Conservation (phyloP, 768 basidiomycete species). For the Strobilomyces dryophilus region DNA sequence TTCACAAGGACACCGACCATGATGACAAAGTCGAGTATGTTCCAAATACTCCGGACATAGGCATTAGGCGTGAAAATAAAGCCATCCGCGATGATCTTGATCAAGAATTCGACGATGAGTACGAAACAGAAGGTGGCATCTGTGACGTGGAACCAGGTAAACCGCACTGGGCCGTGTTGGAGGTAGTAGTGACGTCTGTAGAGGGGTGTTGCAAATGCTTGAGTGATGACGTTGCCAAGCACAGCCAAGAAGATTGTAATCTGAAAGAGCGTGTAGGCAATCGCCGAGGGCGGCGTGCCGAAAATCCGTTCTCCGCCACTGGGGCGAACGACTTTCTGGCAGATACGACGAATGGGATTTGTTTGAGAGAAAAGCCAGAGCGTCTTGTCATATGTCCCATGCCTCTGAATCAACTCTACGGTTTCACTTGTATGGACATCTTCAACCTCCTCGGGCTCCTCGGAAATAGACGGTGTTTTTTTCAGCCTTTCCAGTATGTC, state of each 20-base stretch:
- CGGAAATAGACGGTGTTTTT: constrained; percentile 29
- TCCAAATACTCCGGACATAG: constrained; percentile 90
- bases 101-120: constrained; percentile 76
- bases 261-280: constrained; percentile 71
- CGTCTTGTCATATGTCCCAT: constrained; percentile 86
- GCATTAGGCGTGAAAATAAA: constrained; percentile 89
- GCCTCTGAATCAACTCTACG: constrained; percentile 82
- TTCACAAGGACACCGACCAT: constrained; percentile 75
- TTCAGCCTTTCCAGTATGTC: constrained; percentile 66
- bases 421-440: constrained; percentile 70
- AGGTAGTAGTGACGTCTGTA: constrained; percentile 74
- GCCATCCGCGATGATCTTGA: constrained; percentile 93
- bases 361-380: constrained; percentile 88
- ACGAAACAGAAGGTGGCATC: constrained; percentile 68
- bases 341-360: constrained; percentile 64
- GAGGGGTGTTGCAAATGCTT: constrained; percentile 76
- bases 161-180: constrained; percentile 52
- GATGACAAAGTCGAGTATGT: constrained; percentile 83
- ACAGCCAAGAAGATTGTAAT: constrained; percentile 72
- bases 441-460: constrained; percentile 39
- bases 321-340: constrained; percentile 81
- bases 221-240: constrained; percentile 73
- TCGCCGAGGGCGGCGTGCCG: constrained; percentile 63
- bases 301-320: constrained; percentile 84
- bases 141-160: constrained; percentile 84